Evolutionary conservation across 2,329 filamentous ascomycete species (phyloP).

Genomic region (Chaetoscypha palmicola): DNA sequence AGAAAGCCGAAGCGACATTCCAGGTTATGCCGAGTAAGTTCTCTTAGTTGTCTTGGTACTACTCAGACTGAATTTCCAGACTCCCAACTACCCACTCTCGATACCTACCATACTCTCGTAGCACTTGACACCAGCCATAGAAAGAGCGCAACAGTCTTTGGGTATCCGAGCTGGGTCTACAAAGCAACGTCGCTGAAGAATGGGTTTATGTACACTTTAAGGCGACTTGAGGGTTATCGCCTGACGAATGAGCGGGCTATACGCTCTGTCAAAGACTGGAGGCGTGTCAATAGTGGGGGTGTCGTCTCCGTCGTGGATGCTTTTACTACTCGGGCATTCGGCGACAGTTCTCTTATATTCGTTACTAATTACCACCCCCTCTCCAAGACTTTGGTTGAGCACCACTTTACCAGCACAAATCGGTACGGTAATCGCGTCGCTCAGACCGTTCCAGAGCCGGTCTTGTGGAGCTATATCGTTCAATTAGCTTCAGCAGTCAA

Average conservation of each 20-base stretch:
- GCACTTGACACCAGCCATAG: constrained; percentile 77
- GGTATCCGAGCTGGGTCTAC: constrained; percentile 89
- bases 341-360: constrained; percentile 89
- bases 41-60: background rate
- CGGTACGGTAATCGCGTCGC: constrained; percentile 34
- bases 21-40: constrained; percentile 72
- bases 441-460: constrained; percentile 54
- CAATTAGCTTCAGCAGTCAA: constrained; percentile 86
- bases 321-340: constrained; percentile 88
- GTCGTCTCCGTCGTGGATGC: constrained; percentile 85
- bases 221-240: constrained; percentile 82
- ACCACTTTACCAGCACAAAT: constrained; percentile 50
- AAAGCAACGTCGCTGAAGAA: constrained; percentile 87
- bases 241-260: constrained; percentile 87
- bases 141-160: constrained; percentile 72
- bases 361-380: constrained; percentile 90
- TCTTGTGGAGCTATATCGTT: constrained; percentile 86
- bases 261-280: constrained; percentile 80
- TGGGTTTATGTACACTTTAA: constrained; percentile 78
- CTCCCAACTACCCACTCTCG: constrained; percentile 68
- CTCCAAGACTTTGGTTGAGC: constrained; percentile 81
- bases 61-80: constrained; percentile 33
- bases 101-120: constrained; percentile 88
- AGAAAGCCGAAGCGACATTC: constrained; percentile 75
- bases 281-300: constrained; percentile 70